Evolutionary conservation across 352 stramenopile genomes (phyloP).

Genomic region (Globisporangium mamillatum): DNA sequence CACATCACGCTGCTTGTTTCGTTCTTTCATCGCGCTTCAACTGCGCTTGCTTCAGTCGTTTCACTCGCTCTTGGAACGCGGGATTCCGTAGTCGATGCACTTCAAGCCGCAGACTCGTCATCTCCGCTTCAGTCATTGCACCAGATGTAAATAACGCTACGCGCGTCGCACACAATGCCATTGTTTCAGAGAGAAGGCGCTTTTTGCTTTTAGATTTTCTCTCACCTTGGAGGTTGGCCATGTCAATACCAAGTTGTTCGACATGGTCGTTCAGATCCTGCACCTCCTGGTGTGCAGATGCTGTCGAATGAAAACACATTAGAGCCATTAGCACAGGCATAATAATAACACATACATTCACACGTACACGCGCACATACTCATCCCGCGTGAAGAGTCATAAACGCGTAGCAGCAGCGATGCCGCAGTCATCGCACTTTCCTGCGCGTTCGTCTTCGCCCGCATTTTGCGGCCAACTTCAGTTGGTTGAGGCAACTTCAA

Average conservation of each 20-base stretch:
- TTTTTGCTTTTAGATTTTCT: not conserved
- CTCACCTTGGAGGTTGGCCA: not conserved
- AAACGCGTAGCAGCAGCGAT: not conserved
- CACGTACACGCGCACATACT: not conserved
- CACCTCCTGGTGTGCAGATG: not conserved
- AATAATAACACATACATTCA: not conserved
- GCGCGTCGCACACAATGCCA: not conserved
- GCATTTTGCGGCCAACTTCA: not conserved
- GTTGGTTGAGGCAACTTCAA: not conserved
- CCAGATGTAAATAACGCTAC: not conserved
- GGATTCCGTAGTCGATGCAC: conserved; percentile 17
- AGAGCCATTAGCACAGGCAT: no score
- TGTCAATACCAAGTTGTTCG: not conserved
- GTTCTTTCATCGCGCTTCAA: no score
- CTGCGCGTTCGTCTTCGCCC: not conserved
- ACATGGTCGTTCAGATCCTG: not conserved
- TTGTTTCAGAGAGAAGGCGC: not conserved
- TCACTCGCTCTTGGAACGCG: conserved; percentile 14
- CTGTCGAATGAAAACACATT: not conserved
- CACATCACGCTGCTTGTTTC: no score
- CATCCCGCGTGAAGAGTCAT: not conserved
- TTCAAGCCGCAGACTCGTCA: conserved; percentile 17
- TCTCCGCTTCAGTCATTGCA: conserved; percentile 7
- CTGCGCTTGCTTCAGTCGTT: conserved; percentile 2
- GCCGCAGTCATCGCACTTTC: not conserved